Conservation (phyloP, 2,329 filamentous ascomycete genomes). For the Cordyceps farinosa region DNA sequence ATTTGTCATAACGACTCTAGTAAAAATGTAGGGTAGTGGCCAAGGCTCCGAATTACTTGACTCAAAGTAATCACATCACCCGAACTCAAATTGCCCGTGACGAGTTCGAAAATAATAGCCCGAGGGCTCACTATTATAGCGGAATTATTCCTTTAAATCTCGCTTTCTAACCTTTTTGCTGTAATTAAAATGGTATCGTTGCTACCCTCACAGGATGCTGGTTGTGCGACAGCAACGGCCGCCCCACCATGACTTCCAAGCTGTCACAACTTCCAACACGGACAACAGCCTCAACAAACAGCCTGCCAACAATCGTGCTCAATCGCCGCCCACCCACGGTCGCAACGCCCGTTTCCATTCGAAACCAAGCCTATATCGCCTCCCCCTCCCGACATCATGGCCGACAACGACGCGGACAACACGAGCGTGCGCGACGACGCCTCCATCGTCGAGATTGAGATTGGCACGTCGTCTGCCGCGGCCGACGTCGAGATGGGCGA, state of each 20-base stretch:
- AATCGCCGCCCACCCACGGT: background rate
- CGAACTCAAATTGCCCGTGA: too few species aligned
- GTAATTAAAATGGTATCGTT: background rate
- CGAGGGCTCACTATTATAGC: too few species aligned
- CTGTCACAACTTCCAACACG: background rate
- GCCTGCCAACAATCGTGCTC: background rate
- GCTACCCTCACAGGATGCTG: background rate
- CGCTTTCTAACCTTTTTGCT: background rate
- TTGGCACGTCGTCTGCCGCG: constrained; percentile 22
- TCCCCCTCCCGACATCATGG: constrained; percentile 25
- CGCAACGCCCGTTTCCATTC: background rate
- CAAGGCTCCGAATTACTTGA: too few species aligned
- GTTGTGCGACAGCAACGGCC: background rate
- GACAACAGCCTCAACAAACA: background rate
- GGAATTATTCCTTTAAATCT: too few species aligned
- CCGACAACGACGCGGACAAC: constrained; percentile 24
- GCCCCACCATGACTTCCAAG: background rate
- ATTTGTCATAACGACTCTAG: background rate
- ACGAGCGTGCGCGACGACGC: constrained; percentile 20
- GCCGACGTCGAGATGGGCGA: constrained; percentile 39
- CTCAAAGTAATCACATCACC: too few species aligned
- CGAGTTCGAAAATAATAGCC: too few species aligned
- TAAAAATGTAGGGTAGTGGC: background rate
- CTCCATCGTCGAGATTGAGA: constrained; percentile 21
- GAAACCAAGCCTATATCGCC: background rate